A percentile compares a stretch with the other conserved stretches of the same genome.
These are phyloP conservation scores for Xylaria acuta DNA, from an alignment of 495 filamentous ascomycete species.

Conservation along the genomic window DNA sequence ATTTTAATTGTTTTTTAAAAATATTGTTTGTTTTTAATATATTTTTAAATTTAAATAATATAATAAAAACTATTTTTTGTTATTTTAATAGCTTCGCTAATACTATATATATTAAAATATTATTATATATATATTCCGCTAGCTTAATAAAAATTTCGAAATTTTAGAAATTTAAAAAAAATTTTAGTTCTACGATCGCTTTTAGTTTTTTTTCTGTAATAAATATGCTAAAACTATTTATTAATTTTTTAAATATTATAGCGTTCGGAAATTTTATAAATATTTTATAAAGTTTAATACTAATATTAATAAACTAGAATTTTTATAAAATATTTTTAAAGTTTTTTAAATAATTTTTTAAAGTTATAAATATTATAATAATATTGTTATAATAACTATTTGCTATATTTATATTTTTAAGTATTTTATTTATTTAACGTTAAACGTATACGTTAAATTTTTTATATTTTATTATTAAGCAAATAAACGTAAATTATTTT, in stretches of 20 bases:
- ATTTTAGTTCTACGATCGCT: background rate
- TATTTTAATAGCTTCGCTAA: background rate
- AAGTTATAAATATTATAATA: background rate
- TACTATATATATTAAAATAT: background rate
- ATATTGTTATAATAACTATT: slow-evolving; percentile 12
- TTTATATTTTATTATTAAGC: slow-evolving; percentile 11
- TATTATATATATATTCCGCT: slow-evolving; percentile 5
- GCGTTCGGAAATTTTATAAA: slow-evolving; percentile 12
- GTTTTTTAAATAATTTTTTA: slow-evolving; percentile 17
- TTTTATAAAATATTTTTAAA: background rate
- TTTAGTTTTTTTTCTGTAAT: slow-evolving; percentile 3
- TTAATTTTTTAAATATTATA: background rate
- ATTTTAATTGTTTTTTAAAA: background rate
- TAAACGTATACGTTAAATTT: slow-evolving; percentile 4
- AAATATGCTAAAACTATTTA: background rate
- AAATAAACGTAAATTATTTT: background rate
- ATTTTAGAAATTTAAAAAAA: background rate
- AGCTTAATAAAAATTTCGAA: slow-evolving; percentile 11
- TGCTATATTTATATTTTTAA: slow-evolving; percentile 8
- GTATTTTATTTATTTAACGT: slow-evolving; percentile 7
- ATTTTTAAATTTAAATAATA: background rate
- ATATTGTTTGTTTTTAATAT: background rate
- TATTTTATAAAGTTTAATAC: slow-evolving; percentile 10
- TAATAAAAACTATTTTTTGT: slow-evolving; percentile 10
- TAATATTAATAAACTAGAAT: slow-evolving; percentile 4